A percentile compares a stretch with the other conserved stretches of the same genome.
Evolutionary conservation across 805 yeast genomes (phyloP).

Genomic region (Kuraishia floccosa): DNA sequence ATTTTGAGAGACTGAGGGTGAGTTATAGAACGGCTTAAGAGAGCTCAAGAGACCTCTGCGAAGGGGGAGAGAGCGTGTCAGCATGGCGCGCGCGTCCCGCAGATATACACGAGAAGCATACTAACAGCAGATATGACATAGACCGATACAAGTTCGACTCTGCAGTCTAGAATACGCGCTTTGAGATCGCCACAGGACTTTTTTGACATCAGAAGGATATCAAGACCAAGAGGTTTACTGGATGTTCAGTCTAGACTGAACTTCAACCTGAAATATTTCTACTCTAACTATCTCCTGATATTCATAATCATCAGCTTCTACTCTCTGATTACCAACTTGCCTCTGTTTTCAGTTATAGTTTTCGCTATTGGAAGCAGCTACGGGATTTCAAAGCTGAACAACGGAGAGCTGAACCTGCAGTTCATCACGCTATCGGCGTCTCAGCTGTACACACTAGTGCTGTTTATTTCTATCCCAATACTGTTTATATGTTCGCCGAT

Average conservation of each 20-base stretch:
- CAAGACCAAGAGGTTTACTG: conserved; percentile 73
- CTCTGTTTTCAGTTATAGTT: conserved; percentile 66
- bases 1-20: conserved; percentile 19
- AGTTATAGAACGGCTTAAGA: conserved; percentile 7
- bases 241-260: conserved; percentile 78
- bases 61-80: too few species aligned
- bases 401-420: conserved; percentile 12
- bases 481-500: conserved; percentile 76
- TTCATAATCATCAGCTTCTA: conserved; percentile 62
- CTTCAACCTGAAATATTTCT: conserved; percentile 76
- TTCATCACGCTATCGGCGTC: conserved; percentile 62
- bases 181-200: conserved; percentile 83
- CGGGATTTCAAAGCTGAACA: conserved; percentile 29
- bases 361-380: conserved; percentile 27
- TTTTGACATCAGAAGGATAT: conserved; percentile 73
- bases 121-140: conserved; percentile 4
- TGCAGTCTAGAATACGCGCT: conserved; percentile 54
- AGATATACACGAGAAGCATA: background rate
- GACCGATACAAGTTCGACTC: conserved; percentile 23
- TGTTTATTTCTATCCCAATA: conserved; percentile 35
- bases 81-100: too few species aligned
- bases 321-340: conserved; percentile 72
- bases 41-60: too few species aligned
- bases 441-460: conserved; percentile 75
- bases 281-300: conserved; percentile 72